Conservation (phyloP, 2,329 filamentous ascomycete species). For the Epichloe gansuensis region DNA sequence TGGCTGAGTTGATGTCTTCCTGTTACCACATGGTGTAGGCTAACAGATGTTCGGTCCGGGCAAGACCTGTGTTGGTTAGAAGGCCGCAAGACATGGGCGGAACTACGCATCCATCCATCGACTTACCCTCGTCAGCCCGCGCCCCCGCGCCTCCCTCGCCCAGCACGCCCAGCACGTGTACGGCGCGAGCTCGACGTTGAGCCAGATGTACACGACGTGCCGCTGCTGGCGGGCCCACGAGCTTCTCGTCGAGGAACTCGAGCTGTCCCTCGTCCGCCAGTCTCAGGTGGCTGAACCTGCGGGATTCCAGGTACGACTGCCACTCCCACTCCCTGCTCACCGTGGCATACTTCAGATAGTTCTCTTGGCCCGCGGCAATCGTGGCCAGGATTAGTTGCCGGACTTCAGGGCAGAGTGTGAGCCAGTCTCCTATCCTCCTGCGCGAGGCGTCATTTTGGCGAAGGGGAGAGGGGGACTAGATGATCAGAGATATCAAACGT, state of each 20-base stretch:
- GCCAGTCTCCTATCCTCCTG: not conserved
- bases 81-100: no score
- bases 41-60: no score
- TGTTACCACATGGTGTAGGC: no score
- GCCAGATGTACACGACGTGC: not conserved
- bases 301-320: not conserved
- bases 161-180: not conserved
- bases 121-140: not conserved
- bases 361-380: not conserved
- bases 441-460: not conserved
- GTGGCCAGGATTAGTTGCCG: not conserved
- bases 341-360: not conserved
- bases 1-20: no score
- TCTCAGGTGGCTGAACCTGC: not conserved
- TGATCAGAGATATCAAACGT: no score
- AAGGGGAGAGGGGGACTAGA: not conserved
- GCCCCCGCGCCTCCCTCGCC: not conserved
- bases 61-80: not conserved
- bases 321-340: constrained; percentile 1
- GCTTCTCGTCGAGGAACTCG: not conserved
- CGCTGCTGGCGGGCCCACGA: not conserved
- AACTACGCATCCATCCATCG: not conserved
- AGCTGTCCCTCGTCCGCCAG: not conserved
- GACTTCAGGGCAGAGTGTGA: not conserved
- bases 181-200: not conserved